A percentile compares a stretch with the other conserved stretches of the same genome.
These are phyloP conservation scores for Trichopus zeylanicus DNA, from an alignment of 116 monocot species.

Conservation along the genomic window DNA sequence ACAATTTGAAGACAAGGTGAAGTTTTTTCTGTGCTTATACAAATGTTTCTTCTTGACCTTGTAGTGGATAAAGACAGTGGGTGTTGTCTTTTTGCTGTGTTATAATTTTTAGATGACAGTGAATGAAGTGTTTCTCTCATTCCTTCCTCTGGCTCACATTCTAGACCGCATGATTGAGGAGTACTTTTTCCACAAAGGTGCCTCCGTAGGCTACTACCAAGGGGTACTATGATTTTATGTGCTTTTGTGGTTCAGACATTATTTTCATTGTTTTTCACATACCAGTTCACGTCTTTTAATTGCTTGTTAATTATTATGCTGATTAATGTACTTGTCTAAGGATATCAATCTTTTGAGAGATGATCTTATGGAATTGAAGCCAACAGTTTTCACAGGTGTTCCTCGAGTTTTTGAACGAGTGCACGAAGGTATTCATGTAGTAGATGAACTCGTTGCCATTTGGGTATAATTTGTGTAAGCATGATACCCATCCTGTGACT, in stretches of 20 bases:
- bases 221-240: no score
- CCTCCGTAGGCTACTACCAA: conserved; percentile 86
- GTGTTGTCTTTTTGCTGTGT: no score
- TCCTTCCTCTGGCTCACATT: conserved; percentile 92
- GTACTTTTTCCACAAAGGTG: conserved; percentile 80
- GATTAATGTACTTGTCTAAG: conserved; percentile 15
- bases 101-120: conserved; percentile 47
- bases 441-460: neutral
- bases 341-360: conserved; percentile 76
- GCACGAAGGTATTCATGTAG: conserved; percentile 44
- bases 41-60: no score
- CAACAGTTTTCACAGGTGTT: conserved; percentile 80
- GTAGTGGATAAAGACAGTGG: no score
- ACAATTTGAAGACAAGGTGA: conserved; percentile 88
- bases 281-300: neutral
- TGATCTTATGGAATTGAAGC: conserved; percentile 81
- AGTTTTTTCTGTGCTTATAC: no score
- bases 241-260: no score
- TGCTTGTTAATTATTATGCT: neutral
- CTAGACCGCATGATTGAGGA: conserved; percentile 90
- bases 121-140: conserved; percentile 87
- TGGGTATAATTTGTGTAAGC: neutral
- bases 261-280: neutral
- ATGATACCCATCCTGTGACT: neutral
- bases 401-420: conserved; percentile 91